phyloP scores from a whole-genome alignment of 371 early-diverging fungal species.

The Amoeboaphelidium protococcarum region DNA sequence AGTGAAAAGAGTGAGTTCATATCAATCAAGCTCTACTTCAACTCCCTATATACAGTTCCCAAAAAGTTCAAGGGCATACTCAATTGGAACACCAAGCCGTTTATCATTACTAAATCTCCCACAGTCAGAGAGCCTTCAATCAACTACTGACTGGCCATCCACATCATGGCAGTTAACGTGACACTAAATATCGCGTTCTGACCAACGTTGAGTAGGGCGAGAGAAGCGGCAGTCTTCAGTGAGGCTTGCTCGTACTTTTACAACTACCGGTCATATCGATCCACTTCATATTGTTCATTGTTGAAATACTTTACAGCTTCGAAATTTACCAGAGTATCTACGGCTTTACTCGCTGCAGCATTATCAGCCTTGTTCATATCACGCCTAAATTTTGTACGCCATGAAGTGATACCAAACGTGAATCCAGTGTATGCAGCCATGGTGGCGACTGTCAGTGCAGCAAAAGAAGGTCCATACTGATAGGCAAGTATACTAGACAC shows the following conservation, averaged over 20 bases:
- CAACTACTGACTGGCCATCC: slow-evolving; percentile 63
- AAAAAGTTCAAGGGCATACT: slow-evolving; percentile 79
- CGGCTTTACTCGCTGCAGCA: slow-evolving; percentile 60
- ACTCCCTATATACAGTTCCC: slow-evolving; percentile 87
- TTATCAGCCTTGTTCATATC: slow-evolving; percentile 88
- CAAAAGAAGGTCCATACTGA: slow-evolving; percentile 56
- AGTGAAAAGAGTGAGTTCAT: slow-evolving; percentile 83
- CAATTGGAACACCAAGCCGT: slow-evolving; percentile 76
- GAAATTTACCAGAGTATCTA: slow-evolving; percentile 77
- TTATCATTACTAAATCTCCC: slow-evolving; percentile 89
- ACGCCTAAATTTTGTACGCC: slow-evolving; percentile 49
- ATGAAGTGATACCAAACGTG: slow-evolving; percentile 48
- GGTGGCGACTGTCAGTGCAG: slow-evolving; percentile 52
- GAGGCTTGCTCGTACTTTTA: slow-evolving; percentile 67
- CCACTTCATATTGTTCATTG: slow-evolving; percentile 58
- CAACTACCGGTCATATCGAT: slow-evolving; percentile 54
- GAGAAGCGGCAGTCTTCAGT: slow-evolving; percentile 56
- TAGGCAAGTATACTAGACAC: slow-evolving; percentile 76
- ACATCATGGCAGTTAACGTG: slow-evolving; percentile 72
- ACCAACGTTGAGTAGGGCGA: slow-evolving; percentile 71
- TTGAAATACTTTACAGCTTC: slow-evolving; percentile 88
- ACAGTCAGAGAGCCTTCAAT: slow-evolving; percentile 55
- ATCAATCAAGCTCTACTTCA: slow-evolving; percentile 70
- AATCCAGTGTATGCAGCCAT: slow-evolving; percentile 65
- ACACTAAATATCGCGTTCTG: slow-evolving; percentile 75